phyloP scores from a whole-genome alignment of 1,284 basidiomycete genomes.

The Rugosomyces carneus region DNA sequence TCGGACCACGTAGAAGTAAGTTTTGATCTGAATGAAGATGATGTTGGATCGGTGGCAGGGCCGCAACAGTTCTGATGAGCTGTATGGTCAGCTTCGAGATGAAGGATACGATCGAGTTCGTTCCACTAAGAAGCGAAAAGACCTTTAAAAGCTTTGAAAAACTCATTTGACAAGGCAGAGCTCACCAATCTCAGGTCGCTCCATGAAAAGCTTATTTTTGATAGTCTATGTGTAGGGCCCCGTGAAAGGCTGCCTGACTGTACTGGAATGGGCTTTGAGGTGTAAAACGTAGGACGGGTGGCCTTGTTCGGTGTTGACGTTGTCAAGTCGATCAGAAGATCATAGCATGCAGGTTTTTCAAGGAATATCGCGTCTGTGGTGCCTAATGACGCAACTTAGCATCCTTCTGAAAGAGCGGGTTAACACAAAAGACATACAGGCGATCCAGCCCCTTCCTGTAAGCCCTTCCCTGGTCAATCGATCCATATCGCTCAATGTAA shows the following conservation, averaged over 20 bases:
- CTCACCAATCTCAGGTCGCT: slow-evolving; percentile 69
- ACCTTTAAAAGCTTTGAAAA: too few species aligned
- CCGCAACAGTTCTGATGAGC: slow-evolving; percentile 30
- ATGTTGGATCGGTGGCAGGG: slow-evolving; percentile 17
- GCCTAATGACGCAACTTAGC: slow-evolving; percentile 26
- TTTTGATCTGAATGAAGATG: slow-evolving; percentile 26
- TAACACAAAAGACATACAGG: slow-evolving; percentile 41
- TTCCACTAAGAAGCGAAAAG: too few species aligned
- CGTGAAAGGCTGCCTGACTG: too few species aligned
- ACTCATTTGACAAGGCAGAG: neutral
- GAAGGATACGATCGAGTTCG: slow-evolving; percentile 62
- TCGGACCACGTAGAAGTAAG: slow-evolving; percentile 55
- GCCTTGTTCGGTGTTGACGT: slow-evolving; percentile 52
- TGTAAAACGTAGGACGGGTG: slow-evolving; percentile 59
- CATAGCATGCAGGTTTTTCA: slow-evolving; percentile 70
- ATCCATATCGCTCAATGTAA: slow-evolving; percentile 67
- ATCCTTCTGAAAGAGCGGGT: neutral
- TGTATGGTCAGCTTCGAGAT: slow-evolving; percentile 37
- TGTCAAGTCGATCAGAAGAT: slow-evolving; percentile 71
- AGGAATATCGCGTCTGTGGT: slow-evolving; percentile 79
- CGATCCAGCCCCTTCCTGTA: slow-evolving; percentile 68
- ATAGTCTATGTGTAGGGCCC: neutral
- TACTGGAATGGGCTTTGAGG: slow-evolving; percentile 38
- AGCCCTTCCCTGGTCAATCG: slow-evolving; percentile 48
- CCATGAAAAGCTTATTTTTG: slow-evolving; percentile 50